phyloP scores from a whole-genome alignment of 768 basidiomycete genomes.

The Multifurca ochricompacta region DNA sequence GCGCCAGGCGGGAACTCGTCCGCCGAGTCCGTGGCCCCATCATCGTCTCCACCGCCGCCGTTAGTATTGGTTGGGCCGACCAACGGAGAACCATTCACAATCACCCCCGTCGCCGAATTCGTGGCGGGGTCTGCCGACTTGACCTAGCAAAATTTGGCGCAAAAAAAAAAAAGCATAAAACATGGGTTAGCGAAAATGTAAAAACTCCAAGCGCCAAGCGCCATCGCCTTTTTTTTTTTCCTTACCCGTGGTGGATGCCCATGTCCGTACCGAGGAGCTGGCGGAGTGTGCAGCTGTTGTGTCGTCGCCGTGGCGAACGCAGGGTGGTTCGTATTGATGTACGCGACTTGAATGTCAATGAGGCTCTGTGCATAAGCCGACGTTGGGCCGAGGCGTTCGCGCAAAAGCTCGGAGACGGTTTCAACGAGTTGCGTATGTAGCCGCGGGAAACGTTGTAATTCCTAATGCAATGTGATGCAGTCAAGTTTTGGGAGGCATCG shows the following conservation, averaged over 20 bases:
- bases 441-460: constrained; percentile 90
- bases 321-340: constrained; percentile 99
- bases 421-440: constrained; percentile 92
- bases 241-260: constrained; percentile 49
- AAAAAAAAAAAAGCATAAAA: no score
- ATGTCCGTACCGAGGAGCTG: constrained; percentile 33
- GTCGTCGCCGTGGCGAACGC: constrained; percentile 75
- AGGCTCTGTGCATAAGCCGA: constrained; percentile 94
- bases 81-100: constrained; percentile 38
- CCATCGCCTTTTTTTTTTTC: no score
- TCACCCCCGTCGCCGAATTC: constrained; percentile 28
- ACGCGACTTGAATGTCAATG: constrained; percentile 95
- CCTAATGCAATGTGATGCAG: constrained; percentile 39
- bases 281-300: constrained; percentile 50
- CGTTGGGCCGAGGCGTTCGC: constrained; percentile 93
- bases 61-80: no score
- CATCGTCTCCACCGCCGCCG: constrained; percentile 62
- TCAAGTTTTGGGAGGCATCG: background rate
- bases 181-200: constrained; percentile 11
- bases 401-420: constrained; percentile 90
- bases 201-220: background rate
- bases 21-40: constrained; percentile 55
- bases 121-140: constrained; percentile 46
- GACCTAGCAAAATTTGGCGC: constrained; percentile 50
- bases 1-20: constrained; percentile 44